Base-by-base conservation (phyloP, 2,329 filamentous ascomycete genomes). In the Claviceps arundinis region DNA sequence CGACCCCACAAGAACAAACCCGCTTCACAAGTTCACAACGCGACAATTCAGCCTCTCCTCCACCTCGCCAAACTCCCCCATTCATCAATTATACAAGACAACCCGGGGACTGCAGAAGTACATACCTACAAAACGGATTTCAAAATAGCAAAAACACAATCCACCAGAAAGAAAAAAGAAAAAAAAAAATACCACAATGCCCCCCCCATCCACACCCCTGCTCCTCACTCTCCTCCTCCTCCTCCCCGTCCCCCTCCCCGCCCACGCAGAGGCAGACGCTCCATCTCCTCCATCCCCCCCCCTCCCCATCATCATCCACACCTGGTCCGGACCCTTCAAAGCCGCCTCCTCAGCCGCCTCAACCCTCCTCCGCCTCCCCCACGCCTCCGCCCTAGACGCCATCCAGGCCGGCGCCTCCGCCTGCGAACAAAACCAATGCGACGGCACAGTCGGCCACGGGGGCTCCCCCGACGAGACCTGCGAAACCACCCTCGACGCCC, bases 401-500 rank as follows among this genome's bases (percentile, higher is more conserved):
- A 71, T 78, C 40, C 69, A 76, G 57, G 54, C 68, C n/a, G 76
- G 76, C 52, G 76, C 74, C 62, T 59, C 68, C 22, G 68, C 73
- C 1, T 80, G 76, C 62, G 75, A 80, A 59, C 61, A 61, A 52
- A 68, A 70, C 48, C 76, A 73, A 55, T 80, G 76, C 64, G 76
- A 79, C 59, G 70, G 72, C 48, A 76, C 70, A 40, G 76, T 80
- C 40, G 76, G 76, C 50, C 77, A 66, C 57, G 76, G 76, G 51
- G 76, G 76, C 7, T 77, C 75, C 2, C 75, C 76, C 0, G 75
- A 77, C 55, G 76, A 80, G 60, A 61, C 64, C 37, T 80, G 76
- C 64, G 76, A 79, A 64, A 79, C 76, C 3, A 78, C 76, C 0
- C 73, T 80, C 14, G 76, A 80, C 62, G 76, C 76, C n/a, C 69